Conservation (phyloP, 495 filamentous ascomycete genomes). For the Penicillium fimorum region DNA sequence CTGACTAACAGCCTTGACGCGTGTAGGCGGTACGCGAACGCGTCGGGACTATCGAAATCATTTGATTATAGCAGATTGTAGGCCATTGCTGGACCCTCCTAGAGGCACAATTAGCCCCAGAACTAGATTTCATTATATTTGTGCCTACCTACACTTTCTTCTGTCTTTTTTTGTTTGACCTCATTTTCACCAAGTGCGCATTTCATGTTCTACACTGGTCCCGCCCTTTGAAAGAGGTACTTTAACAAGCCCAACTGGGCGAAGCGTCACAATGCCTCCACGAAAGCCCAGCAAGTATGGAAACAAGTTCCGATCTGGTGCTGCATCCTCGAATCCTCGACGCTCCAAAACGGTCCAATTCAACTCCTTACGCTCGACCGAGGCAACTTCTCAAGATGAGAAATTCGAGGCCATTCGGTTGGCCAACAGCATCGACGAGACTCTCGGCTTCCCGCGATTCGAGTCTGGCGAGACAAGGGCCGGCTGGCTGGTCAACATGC, state of each 20-base stretch:
- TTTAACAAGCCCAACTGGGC: slow-evolving; percentile 28
- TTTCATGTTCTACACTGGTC: slow-evolving; percentile 30
- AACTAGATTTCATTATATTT: slow-evolving; percentile 7
- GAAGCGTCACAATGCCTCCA: slow-evolving; percentile 52
- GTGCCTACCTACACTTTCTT: not conserved
- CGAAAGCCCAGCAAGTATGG: slow-evolving; percentile 56
- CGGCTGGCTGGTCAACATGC: slow-evolving; percentile 95
- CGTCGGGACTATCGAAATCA: slow-evolving; percentile 31
- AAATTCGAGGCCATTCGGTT: slow-evolving; percentile 80
- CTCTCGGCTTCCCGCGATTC: slow-evolving; percentile 88
- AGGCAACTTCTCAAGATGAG: slow-evolving; percentile 82
- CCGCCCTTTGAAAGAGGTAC: slow-evolving; percentile 13
- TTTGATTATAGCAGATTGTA: slow-evolving; percentile 24
- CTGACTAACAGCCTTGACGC: slow-evolving; percentile 28
- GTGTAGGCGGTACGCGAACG: slow-evolving; percentile 37
- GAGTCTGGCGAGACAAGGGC: slow-evolving; percentile 81
- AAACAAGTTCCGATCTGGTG: slow-evolving; percentile 51
- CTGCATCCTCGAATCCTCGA: slow-evolving; percentile 51
- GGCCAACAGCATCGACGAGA: slow-evolving; percentile 88
- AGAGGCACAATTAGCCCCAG: slow-evolving; percentile 15
- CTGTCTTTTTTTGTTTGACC: slow-evolving; percentile 4
- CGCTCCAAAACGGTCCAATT: slow-evolving; percentile 76
- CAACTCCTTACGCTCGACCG: slow-evolving; percentile 66
- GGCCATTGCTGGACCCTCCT: slow-evolving; percentile 18
- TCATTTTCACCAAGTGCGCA: slow-evolving; percentile 4